phyloP scores from a whole-genome alignment of 352 stramenopile genomes.

The Globisporangium radiosum region DNA sequence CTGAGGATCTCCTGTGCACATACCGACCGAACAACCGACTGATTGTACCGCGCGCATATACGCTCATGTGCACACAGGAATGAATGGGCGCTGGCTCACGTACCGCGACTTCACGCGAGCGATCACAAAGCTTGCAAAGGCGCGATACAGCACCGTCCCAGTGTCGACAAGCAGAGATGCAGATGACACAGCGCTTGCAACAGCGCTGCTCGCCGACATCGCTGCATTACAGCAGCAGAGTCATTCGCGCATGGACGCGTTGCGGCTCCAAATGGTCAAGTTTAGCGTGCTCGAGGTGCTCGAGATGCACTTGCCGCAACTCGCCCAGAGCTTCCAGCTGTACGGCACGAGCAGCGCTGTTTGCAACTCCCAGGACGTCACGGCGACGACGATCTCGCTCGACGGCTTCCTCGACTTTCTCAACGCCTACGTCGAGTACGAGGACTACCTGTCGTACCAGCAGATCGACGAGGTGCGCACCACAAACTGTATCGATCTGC shows the following conservation, averaged over 20 bases:
- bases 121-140: constrained; percentile 30
- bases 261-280: constrained; percentile 45
- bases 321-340: constrained; percentile 55
- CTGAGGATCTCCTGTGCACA: not conserved
- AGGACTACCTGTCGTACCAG: constrained; percentile 55
- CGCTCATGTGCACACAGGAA: constrained; percentile 12
- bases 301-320: constrained; percentile 29
- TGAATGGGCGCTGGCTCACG: constrained; percentile 35
- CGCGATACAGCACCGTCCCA: not conserved
- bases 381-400: constrained; percentile 33
- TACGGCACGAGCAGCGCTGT: constrained; percentile 30
- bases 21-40: not conserved
- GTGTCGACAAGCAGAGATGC: not conserved
- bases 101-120: constrained; percentile 59
- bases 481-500: not conserved
- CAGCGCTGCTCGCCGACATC: constrained; percentile 30
- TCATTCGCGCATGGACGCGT: constrained; percentile 24
- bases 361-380: constrained; percentile 14
- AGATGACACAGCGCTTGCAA: constrained; percentile 23
- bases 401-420: constrained; percentile 75
- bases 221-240: not conserved
- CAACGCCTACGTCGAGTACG: constrained; percentile 75
- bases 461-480: constrained; percentile 26
- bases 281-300: constrained; percentile 41
- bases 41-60: not conserved